phyloP scores from a whole-genome alignment of 106 monocot species.

The Posidonia australis region DNA sequence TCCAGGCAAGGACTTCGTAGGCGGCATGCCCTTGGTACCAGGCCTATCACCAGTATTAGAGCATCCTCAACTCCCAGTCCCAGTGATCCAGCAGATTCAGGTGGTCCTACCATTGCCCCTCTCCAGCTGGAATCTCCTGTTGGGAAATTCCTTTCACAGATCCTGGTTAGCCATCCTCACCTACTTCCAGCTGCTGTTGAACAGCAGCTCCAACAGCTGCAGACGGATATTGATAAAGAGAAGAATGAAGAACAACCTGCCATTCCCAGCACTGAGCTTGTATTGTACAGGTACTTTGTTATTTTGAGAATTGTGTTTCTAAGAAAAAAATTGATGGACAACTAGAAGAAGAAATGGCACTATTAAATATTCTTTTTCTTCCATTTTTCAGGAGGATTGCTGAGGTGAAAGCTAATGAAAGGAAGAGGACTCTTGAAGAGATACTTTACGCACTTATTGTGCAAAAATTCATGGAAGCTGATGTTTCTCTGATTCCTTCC shows the following conservation, averaged over 20 bases:
- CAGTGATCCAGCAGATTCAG: no score
- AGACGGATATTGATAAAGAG: slow-evolving; percentile 51
- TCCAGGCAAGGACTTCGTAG: no score
- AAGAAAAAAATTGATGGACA: no score
- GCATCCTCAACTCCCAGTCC: no score
- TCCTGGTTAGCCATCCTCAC: slow-evolving; percentile 69
- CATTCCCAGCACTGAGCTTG: slow-evolving; percentile 7
- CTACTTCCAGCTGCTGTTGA: slow-evolving; percentile 86
- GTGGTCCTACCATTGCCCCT: slow-evolving; percentile 35
- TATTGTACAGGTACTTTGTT: no score
- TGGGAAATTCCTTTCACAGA: slow-evolving; percentile 79
- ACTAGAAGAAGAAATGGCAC: slow-evolving; percentile 9
- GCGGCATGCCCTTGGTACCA: no score
- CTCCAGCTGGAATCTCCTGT: slow-evolving; percentile 72
- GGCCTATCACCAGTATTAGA: no score
- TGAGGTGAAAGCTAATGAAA: slow-evolving; percentile 83
- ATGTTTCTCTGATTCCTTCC: slow-evolving; percentile 54
- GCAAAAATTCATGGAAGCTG: slow-evolving; percentile 81
- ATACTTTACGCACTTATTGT: slow-evolving; percentile 77
- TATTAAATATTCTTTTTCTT: background rate
- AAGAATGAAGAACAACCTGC: slow-evolving; percentile 29
- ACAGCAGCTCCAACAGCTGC: slow-evolving; percentile 76
- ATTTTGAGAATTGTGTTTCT: no score
- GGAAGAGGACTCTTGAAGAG: slow-evolving; percentile 66
- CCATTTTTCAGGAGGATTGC: slow-evolving; percentile 58